Conservation (phyloP, 805 yeast species). For the Dipodascopsis uninucleata region DNA sequence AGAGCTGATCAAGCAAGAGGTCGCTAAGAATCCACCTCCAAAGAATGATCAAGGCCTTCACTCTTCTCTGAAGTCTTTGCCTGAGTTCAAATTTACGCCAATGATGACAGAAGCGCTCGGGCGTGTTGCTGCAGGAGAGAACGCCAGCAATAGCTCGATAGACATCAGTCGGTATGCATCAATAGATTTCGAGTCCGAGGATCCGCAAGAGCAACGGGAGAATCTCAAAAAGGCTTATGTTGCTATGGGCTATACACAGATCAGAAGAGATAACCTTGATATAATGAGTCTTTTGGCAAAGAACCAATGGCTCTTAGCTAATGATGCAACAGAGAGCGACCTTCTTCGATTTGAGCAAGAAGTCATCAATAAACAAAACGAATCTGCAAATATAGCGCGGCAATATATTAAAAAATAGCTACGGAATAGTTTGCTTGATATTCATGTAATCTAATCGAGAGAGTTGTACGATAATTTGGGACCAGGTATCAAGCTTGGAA, state of each 20-base stretch:
- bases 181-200: constrained; percentile 25
- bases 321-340: constrained; percentile 32
- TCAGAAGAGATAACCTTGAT: constrained; percentile 32
- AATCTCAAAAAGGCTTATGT: constrained; percentile 27
- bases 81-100: constrained; percentile 5
- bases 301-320: constrained; percentile 36
- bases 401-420: no score
- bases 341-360: constrained; percentile 27
- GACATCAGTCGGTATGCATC: constrained; percentile 31
- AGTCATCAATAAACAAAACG: constrained; percentile 22
- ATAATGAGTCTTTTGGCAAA: constrained; percentile 31
- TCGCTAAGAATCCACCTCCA: constrained; percentile 19
- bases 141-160: constrained; percentile 22
- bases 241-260: constrained; percentile 31
- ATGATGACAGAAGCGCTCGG: constrained; percentile 12
- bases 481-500: no score
- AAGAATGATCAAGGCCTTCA: constrained; percentile 9
- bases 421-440: no score
- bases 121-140: constrained; percentile 6
- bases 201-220: constrained; percentile 15
- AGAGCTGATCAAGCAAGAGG: constrained; percentile 9
- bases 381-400: no score
- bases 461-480: no score
- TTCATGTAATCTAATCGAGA: no score
- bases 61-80: constrained; percentile 9